phyloP scores from a whole-genome alignment of 2,329 filamentous ascomycete genomes.

The Xylariales sp. region DNA sequence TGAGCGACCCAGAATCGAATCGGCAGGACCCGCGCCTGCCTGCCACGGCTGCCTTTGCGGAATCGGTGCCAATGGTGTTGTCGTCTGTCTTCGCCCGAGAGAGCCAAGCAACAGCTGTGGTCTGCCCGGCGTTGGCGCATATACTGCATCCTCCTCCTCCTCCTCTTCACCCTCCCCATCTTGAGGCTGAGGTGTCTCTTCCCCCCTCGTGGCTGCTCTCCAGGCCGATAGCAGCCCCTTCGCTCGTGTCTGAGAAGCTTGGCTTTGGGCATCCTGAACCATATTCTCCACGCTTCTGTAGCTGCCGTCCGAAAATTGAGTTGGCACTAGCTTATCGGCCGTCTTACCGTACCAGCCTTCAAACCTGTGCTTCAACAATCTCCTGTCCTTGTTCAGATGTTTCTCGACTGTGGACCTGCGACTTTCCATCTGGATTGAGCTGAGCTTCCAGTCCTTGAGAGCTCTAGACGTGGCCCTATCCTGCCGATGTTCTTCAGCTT shows the following conservation, averaged over 20 bases:
- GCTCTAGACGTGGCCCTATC: slow-evolving; percentile 17
- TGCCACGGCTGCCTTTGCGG: slow-evolving; percentile 20
- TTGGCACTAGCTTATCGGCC: slow-evolving; percentile 22
- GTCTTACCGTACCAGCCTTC: slow-evolving; percentile 25
- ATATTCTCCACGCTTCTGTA: slow-evolving; percentile 20
- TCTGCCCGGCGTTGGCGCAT: slow-evolving; percentile 26
- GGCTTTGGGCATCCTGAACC: slow-evolving; percentile 19
- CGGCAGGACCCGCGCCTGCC: slow-evolving; percentile 8
- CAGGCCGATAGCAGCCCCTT: slow-evolving; percentile 19
- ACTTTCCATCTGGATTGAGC: slow-evolving; percentile 23
- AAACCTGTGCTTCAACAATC: slow-evolving; percentile 21
- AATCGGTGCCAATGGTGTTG: slow-evolving; percentile 27
- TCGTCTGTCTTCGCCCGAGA: slow-evolving; percentile 22
- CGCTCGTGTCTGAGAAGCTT: slow-evolving; percentile 16
- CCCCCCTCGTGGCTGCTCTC: slow-evolving; percentile 15
- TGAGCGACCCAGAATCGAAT: slow-evolving; percentile 21
- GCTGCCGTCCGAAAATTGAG: slow-evolving; percentile 19
- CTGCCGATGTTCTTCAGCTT: slow-evolving; percentile 21
- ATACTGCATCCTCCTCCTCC: slow-evolving; percentile 15
- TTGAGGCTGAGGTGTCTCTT: slow-evolving; percentile 1
- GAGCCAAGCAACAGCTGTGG: slow-evolving; percentile 23
- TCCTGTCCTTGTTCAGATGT: slow-evolving; percentile 24
- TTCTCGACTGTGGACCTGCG: slow-evolving; percentile 24
- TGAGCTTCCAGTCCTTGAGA: slow-evolving; percentile 26
- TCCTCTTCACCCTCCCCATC: slow-evolving; percentile 7